A percentile compares a stretch with the other conserved stretches of the same genome.
Evolutionary conservation across 2,329 filamentous ascomycete genomes (phyloP).

Genomic region (Fusarium torulosum): DNA sequence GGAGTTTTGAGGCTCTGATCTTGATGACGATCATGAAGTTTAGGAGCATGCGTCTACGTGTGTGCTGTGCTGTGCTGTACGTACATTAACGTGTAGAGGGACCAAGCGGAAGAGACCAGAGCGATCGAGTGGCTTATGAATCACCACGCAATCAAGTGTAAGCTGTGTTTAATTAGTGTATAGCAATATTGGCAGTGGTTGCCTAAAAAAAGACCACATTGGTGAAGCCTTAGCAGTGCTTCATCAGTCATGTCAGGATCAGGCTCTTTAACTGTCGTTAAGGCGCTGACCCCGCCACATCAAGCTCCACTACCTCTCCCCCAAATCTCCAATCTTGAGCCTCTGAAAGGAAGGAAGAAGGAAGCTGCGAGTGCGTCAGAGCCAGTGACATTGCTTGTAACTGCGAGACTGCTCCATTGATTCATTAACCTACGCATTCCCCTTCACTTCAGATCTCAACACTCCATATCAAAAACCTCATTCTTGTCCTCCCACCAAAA

Average conservation of each 20-base stretch:
- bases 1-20: constrained; percentile 34
- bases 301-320: constrained; percentile 36
- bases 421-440: neutral
- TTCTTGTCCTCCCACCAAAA: neutral
- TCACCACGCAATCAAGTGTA: constrained; percentile 18
- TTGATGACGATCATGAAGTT: constrained; percentile 42
- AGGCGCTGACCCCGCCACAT: constrained; percentile 35
- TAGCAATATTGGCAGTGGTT: constrained; percentile 3
- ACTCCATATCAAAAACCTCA: constrained; percentile 13
- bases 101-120: constrained; percentile 6
- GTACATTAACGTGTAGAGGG: neutral
- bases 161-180: neutral
- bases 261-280: constrained; percentile 12
- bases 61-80: constrained; percentile 13
- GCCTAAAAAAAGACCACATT: constrained; percentile 3
- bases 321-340: constrained; percentile 7
- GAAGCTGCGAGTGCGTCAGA: constrained; percentile 11
- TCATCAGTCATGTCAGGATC: constrained; percentile 8
- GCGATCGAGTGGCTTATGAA: constrained; percentile 17
- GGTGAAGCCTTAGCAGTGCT: neutral
- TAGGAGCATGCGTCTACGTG: constrained; percentile 4
- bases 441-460: constrained; percentile 22
- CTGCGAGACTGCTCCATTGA: neutral
- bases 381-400: constrained; percentile 1
- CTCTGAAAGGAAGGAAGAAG: neutral